Conservation (phyloP, 1,284 basidiomycete species). For the Sporisorium reilianum region DNA sequence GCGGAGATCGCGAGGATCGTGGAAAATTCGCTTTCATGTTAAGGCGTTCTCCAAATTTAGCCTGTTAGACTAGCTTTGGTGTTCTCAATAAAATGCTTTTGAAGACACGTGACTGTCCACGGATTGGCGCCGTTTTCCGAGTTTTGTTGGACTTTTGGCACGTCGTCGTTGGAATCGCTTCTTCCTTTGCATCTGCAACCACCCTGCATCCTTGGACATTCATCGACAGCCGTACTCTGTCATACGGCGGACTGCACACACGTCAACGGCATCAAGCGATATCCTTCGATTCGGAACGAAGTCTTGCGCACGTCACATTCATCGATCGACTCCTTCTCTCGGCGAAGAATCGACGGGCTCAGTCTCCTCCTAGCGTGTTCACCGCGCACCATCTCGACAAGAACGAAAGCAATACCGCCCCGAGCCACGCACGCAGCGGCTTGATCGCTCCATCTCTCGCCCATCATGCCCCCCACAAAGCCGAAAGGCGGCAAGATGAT, state of each 20-base stretch:
- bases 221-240: neutral
- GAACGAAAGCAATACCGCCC: neutral
- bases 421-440: neutral
- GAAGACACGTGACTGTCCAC: neutral
- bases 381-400: neutral
- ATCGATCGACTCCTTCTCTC: neutral
- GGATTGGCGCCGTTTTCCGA: constrained; percentile 3
- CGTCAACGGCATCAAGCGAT: neutral
- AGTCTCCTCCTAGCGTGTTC: neutral
- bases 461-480: constrained; percentile 61
- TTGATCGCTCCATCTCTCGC: neutral
- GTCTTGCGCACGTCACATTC: neutral
- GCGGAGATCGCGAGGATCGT: no score
- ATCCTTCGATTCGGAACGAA: neutral
- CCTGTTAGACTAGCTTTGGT: no score
- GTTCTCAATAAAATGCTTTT: no score
- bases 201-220: neutral
- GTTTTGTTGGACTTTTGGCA: neutral
- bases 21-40: neutral
- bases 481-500: constrained; percentile 82
- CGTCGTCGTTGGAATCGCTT: neutral
- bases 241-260: neutral
- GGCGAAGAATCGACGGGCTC: neutral
- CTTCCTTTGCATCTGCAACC: neutral
- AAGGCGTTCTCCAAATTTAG: no score